phyloP scores from a whole-genome alignment of 192 early-diverging fungal species.

The Geranomyces variabilis region DNA sequence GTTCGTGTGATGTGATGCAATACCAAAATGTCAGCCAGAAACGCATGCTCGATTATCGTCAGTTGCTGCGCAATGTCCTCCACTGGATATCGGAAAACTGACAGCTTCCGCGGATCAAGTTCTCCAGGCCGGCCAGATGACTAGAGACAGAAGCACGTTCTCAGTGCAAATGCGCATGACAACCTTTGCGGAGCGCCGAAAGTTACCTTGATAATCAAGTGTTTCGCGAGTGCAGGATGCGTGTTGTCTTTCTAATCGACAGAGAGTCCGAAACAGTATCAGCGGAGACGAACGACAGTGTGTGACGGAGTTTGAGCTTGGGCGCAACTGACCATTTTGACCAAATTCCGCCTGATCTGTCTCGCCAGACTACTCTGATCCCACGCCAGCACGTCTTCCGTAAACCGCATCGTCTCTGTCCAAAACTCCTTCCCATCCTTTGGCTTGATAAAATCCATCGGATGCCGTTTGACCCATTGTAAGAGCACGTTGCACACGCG shows the following conservation, averaged over 20 bases:
- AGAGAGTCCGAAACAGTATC: not conserved
- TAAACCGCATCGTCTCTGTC: constrained; percentile 28
- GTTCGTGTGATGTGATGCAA: not conserved
- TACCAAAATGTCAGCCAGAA: constrained; percentile 38
- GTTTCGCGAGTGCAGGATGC: constrained; percentile 25
- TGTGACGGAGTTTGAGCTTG: too few species aligned
- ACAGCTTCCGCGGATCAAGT: constrained; percentile 16
- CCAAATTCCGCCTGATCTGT: constrained; percentile 43
- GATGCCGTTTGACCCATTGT: constrained; percentile 46
- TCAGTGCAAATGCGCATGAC: too few species aligned
- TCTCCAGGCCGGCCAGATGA: constrained; percentile 4
- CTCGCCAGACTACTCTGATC: constrained; percentile 39
- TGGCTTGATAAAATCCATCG: constrained; percentile 32
- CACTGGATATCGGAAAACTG: constrained; percentile 28
- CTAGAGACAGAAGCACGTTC: not conserved
- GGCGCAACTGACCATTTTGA: constrained; percentile 30
- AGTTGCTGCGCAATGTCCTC: constrained; percentile 48
- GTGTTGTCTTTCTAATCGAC: constrained; percentile 10
- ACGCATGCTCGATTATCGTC: constrained; percentile 38
- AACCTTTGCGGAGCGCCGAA: too few species aligned
- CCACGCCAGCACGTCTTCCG: constrained; percentile 35
- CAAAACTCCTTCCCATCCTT: constrained; percentile 25
- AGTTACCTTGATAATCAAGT: constrained; percentile 16
- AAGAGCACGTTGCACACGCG: constrained; percentile 44
- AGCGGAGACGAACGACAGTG: too few species aligned